These are phyloP conservation scores for Claviceps paspali DNA, from an alignment of 2,329 filamentous ascomycete genomes.

Conservation along the genomic window DNA sequence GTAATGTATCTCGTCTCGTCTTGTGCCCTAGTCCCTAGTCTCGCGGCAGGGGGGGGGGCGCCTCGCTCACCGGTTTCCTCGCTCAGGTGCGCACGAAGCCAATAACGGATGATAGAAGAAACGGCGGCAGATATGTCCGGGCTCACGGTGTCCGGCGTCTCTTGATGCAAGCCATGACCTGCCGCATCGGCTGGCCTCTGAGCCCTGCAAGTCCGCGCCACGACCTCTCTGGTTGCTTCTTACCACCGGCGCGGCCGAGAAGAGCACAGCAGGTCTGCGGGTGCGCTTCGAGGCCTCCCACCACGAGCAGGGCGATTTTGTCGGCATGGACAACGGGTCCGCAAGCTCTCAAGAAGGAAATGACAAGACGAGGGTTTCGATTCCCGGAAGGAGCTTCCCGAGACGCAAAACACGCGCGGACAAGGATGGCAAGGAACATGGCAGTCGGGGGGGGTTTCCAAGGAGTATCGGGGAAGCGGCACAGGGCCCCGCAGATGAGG, in stretches of 20 bases:
- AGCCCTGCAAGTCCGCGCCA: neutral
- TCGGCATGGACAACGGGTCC: conserved; percentile 1
- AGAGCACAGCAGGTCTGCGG: neutral
- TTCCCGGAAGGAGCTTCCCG: neutral
- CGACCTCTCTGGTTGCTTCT: neutral
- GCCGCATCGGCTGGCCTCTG: neutral
- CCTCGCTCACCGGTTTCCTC: too few species aligned
- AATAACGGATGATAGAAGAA: neutral
- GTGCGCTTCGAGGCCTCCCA: neutral
- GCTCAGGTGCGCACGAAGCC: too few species aligned
- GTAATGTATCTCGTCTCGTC: too few species aligned
- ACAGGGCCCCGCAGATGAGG: too few species aligned
- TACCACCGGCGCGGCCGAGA: neutral
- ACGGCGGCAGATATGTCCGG: neutral
- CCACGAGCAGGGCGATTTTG: neutral
- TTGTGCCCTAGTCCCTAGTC: too few species aligned
- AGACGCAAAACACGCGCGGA: neutral
- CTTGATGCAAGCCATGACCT: neutral
- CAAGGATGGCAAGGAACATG: neutral
- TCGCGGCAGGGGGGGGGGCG: too few species aligned
- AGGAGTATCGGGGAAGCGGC: too few species aligned
- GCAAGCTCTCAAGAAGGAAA: conserved; percentile 1
- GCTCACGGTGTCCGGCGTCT: too few species aligned
- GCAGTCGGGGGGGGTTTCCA: too few species aligned
- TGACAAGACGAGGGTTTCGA: too few species aligned